A percentile compares a stretch with the other conserved stretches of the same genome.
phyloP scores from a whole-genome alignment of 768 basidiomycete species.

The Tricholoma saponaceum region DNA sequence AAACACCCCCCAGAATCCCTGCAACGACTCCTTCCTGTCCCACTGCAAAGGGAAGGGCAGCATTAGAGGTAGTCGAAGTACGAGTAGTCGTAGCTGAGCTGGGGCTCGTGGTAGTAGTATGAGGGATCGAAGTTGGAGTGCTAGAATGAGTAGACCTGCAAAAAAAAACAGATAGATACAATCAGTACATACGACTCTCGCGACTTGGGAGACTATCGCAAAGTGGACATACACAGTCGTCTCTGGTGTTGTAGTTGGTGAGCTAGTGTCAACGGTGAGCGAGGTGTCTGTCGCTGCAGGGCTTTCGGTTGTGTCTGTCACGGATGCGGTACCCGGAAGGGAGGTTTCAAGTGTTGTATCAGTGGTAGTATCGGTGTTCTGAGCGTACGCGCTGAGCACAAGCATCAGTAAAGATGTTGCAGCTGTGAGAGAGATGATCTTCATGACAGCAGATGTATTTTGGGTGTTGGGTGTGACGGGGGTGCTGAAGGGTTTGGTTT shows the following conservation, averaged over 20 bases:
- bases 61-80: not conserved
- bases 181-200: not conserved
- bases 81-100: not conserved
- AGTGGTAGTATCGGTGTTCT: not conserved
- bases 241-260: no score
- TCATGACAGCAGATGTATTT: not conserved
- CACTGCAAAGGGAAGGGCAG: not conserved
- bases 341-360: not conserved
- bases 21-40: not conserved
- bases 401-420: not conserved
- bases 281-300: not conserved
- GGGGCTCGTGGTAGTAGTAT: not conserved
- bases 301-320: not conserved
- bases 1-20: not conserved
- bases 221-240: not conserved
- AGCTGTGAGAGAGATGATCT: not conserved
- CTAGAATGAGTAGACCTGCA: not conserved
- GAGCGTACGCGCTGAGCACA: not conserved
- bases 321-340: not conserved
- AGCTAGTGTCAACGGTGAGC: not conserved
- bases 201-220: not conserved
- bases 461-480: not conserved
- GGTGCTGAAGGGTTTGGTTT: no score
- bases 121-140: not conserved
- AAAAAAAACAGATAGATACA: not conserved